Base-by-base conservation (phyloP, 1,284 basidiomycete species). In the Boletus putidus region DNA sequence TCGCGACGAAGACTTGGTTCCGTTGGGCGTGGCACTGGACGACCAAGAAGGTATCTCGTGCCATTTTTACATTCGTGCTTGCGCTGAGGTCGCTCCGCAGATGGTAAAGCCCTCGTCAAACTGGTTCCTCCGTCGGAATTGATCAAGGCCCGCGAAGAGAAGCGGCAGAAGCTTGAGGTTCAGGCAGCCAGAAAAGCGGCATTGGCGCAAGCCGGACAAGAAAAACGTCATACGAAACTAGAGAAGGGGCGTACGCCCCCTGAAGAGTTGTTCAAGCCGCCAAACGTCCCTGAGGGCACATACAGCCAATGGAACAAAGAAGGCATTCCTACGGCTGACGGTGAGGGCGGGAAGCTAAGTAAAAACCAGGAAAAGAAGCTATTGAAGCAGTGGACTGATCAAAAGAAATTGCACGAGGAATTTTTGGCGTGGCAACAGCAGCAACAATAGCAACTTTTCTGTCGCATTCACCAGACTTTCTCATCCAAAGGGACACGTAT, bases 61-160 rank as follows among this genome's bases (percentile, higher is more conserved):
- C 23, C 36, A 15, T 53, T 62, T 51, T 55, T 54, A 58, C 29
- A 16, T 20, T 21, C 25, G 9, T 36, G 21, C 33, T n/a, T 23
- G 14, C 16, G 8, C 44, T 35, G 25, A 61, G 18, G 18, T 57
- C 27, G 50, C 36, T 39, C 49, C 48, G 42, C 61, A 92, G 94
- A 95, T 78, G 95, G 95, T n/a, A 88, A 87, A 66, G 95, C 96
- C 6, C 84, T 99, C 45, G 91, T 98, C 65, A 99, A 99, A 76
- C 80, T 99, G 46, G 91, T 97, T 20, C 81, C 93, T 55, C 88
- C 96, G 0, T 85, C 86, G 9, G 86, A 94, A 61, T 81, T 99
- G 37, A 86, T 92, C 62, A 89, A 83, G 65, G 89, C 87, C 1
- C 86, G 94, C 49, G 94, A 97, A 60, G 96, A 96, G 70, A 98